Percentiles rank a stretch among this genome's conserved stretches.
Conservation (phyloP, 148 eudicot genomes). For the Heliosperma pusillum region DNA sequence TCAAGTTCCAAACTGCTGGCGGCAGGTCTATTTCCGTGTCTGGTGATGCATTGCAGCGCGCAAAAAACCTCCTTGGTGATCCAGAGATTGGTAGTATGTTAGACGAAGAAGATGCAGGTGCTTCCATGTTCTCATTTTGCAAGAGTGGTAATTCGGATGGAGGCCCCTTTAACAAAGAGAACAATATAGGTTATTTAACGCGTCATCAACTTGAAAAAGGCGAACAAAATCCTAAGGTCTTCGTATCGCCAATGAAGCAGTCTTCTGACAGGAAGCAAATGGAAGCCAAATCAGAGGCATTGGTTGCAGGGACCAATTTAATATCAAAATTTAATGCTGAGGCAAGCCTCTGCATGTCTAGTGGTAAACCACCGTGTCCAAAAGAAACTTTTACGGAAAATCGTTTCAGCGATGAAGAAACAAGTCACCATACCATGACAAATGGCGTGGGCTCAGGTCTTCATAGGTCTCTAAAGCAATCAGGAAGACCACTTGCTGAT, state of each 20-base stretch:
- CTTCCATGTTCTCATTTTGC: slow-evolving; percentile 36
- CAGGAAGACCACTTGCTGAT: slow-evolving; percentile 47
- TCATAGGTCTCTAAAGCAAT: slow-evolving; percentile 31
- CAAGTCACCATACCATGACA: slow-evolving; percentile 14
- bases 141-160: slow-evolving; percentile 28
- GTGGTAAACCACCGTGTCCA: slow-evolving; percentile 23
- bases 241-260: slow-evolving; percentile 57
- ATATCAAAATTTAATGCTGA: slow-evolving; percentile 63
- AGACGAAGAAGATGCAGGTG: slow-evolving; percentile 40
- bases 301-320: slow-evolving; percentile 52
- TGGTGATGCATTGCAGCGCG: slow-evolving; percentile 76
- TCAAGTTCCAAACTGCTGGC: slow-evolving; percentile 84
- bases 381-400: slow-evolving; percentile 29
- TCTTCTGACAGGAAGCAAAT: slow-evolving; percentile 33
- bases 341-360: slow-evolving; percentile 30
- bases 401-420: slow-evolving; percentile 7
- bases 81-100: slow-evolving; percentile 47
- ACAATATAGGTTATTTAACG: slow-evolving; percentile 22
- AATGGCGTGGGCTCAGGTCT: slow-evolving; percentile 29
- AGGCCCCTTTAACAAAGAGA: slow-evolving; percentile 25
- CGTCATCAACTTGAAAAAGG: slow-evolving; percentile 30
- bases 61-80: slow-evolving; percentile 85
- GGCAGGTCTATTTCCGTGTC: slow-evolving; percentile 91
- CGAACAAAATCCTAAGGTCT: slow-evolving; percentile 39
- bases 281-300: slow-evolving; percentile 27